phyloP scores from a whole-genome alignment of 805 yeast genomes.

The Starmerella sp. region DNA sequence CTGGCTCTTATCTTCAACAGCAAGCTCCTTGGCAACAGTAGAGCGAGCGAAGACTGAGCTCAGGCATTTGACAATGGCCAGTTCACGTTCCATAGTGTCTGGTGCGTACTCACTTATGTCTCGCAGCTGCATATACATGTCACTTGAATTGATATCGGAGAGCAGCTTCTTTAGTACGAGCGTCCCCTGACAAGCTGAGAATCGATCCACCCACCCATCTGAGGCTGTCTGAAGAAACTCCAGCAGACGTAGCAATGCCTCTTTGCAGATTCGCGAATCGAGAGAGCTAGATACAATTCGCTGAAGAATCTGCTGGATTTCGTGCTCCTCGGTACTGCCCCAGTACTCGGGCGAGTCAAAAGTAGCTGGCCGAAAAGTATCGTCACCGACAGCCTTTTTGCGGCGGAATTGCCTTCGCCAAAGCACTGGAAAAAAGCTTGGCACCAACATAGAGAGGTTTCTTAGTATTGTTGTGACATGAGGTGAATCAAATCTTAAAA shows the following conservation, averaged over 20 bases:
- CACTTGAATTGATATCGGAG: constrained; percentile 1
- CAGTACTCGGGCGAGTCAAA: constrained; percentile 3
- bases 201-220: constrained; percentile 10
- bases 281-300: neutral
- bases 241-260: neutral
- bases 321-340: constrained; percentile 12
- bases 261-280: neutral
- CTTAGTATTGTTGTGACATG: neutral
- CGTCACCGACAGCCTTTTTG: no score
- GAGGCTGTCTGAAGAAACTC: neutral
- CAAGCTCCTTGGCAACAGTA: neutral
- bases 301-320: constrained; percentile 6
- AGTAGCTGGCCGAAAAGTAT: no score
- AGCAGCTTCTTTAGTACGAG: constrained; percentile 9
- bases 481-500: neutral
- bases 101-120: neutral
- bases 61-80: neutral
- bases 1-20: neutral
- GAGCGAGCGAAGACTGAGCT: neutral
- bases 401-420: neutral
- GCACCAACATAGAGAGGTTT: neutral
- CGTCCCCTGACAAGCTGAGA: constrained; percentile 8
- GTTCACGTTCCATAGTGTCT: neutral
- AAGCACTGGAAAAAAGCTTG: neutral
- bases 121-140: neutral